Conservation (phyloP, 164 flowering plant species). For the Nymphaea thermarum region DNA sequence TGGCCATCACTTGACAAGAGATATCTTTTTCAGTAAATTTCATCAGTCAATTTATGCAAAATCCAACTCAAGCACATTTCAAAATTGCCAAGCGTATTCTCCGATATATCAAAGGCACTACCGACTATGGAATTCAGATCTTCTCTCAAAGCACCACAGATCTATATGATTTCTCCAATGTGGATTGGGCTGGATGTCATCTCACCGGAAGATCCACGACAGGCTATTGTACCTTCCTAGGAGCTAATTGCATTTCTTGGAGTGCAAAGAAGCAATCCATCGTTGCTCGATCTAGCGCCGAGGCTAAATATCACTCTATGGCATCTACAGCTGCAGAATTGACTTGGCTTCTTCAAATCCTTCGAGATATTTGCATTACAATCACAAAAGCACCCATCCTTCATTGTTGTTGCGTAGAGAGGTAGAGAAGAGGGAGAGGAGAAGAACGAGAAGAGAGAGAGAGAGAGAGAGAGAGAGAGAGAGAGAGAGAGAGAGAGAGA, state of each 20-base stretch:
- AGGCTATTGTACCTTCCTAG: neutral
- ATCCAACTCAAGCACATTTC: neutral
- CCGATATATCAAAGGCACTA: neutral
- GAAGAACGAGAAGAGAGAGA: no score
- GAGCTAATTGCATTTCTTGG: neutral
- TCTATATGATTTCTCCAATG: neutral
- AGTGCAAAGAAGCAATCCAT: no score
- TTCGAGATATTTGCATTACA: neutral
- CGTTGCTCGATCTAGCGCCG: neutral
- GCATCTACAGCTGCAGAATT: neutral
- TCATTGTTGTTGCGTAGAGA: no score
- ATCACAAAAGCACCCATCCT: neutral
- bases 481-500: no score
- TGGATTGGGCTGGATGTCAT: neutral
- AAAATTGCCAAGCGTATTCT: neutral
- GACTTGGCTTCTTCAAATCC: neutral
- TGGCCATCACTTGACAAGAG: neutral
- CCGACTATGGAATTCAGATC: neutral
- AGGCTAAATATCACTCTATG: neutral
- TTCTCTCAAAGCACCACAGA: neutral
- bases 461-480: no score
- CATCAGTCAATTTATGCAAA: conserved; percentile 2
- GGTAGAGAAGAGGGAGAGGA: no score
- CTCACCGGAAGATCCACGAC: neutral
- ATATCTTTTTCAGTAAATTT: neutral